Evolutionary conservation across 2,329 filamentous ascomycete species (phyloP).

Genomic region (Coniochaeta sp.): DNA sequence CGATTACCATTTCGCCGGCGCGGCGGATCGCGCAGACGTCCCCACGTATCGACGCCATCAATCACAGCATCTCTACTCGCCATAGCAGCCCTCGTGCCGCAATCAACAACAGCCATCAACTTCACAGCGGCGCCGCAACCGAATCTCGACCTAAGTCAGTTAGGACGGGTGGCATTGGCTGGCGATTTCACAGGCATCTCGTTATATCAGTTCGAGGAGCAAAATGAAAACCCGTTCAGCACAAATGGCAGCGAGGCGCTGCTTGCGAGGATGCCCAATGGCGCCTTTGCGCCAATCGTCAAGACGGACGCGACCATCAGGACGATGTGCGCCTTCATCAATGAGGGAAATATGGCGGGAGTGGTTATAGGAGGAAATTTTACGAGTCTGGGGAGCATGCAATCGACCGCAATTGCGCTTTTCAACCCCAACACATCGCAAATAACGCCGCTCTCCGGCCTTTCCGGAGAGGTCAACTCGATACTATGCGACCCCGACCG

Average conservation of each 20-base stretch:
- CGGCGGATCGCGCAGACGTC: conserved; percentile 30
- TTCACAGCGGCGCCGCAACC: conserved; percentile 58
- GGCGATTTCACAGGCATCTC: conserved; percentile 92
- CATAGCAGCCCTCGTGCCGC: conserved; percentile 32
- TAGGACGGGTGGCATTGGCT: conserved; percentile 78
- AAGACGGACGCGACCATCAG: conserved; percentile 78
- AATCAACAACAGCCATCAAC: conserved; percentile 37
- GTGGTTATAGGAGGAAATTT: conserved; percentile 93
- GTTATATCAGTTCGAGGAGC: conserved; percentile 76
- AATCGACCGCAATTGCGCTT: conserved; percentile 72
- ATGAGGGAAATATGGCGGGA: conserved; percentile 60
- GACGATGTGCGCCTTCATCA: conserved; percentile 75
- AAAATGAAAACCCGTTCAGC: conserved; percentile 60
- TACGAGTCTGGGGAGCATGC: conserved; percentile 72
- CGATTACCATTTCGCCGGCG: conserved; percentile 37
- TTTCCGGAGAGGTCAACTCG: conserved; percentile 75
- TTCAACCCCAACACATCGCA: conserved; percentile 67
- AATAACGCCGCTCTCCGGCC: conserved; percentile 68
- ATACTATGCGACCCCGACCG: conserved; percentile 73
- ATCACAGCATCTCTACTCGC: conserved; percentile 22
- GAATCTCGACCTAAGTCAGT: conserved; percentile 68
- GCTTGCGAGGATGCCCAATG: conserved; percentile 76
- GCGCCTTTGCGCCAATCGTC: conserved; percentile 67
- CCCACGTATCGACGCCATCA: conserved; percentile 16
- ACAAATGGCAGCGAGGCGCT: conserved; percentile 77